Conservation (phyloP, 2,329 filamentous ascomycete genomes). For the Aspergillus fijiensis region DNA sequence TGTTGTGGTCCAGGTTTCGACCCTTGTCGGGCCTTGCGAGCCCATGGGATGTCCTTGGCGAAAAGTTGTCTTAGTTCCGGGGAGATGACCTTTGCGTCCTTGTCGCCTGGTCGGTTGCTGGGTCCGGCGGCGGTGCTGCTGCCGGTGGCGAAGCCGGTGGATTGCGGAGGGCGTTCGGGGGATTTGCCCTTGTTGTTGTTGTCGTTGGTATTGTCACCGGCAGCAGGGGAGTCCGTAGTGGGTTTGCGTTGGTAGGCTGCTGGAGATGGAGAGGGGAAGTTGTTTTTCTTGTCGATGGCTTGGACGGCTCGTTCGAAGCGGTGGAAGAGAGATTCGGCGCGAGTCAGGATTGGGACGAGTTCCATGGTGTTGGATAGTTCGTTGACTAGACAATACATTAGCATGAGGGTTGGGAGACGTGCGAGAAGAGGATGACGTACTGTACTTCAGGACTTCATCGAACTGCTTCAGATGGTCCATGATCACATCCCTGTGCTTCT, state of each 20-base stretch:
- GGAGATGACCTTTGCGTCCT: slow-evolving; percentile 57
- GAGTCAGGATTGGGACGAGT: slow-evolving; percentile 77
- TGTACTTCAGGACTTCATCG: slow-evolving; percentile 95
- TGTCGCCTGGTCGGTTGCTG: not conserved
- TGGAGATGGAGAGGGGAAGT: slow-evolving; percentile 62
- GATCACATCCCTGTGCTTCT: slow-evolving; percentile 94
- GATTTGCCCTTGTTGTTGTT: slow-evolving; percentile 39
- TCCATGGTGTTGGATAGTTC: slow-evolving; percentile 94
- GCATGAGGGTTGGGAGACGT: not conserved
- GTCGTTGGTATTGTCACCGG: slow-evolving; percentile 22
- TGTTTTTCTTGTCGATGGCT: slow-evolving; percentile 85
- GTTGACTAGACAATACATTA: slow-evolving; percentile 64
- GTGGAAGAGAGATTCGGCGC: slow-evolving; percentile 84
- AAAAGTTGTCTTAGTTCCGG: slow-evolving; percentile 62
- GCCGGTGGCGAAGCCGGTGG: slow-evolving; percentile 22
- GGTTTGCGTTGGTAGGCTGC: slow-evolving; percentile 51
- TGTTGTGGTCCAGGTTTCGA: not conserved
- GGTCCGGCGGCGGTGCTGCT: slow-evolving; percentile 20
- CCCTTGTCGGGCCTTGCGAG: slow-evolving; percentile 22
- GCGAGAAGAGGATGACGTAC: slow-evolving; percentile 52
- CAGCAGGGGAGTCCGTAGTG: slow-evolving; percentile 16
- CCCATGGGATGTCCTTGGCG: slow-evolving; percentile 57
- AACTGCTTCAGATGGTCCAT: slow-evolving; percentile 93
- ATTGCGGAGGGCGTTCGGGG: slow-evolving; percentile 18
- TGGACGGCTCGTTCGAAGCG: slow-evolving; percentile 87